A percentile compares a stretch with the other conserved stretches of the same genome.
Evolutionary conservation across 306 rosid genomes (phyloP).

Genomic region (Cyclanthera cordifolia): DNA sequence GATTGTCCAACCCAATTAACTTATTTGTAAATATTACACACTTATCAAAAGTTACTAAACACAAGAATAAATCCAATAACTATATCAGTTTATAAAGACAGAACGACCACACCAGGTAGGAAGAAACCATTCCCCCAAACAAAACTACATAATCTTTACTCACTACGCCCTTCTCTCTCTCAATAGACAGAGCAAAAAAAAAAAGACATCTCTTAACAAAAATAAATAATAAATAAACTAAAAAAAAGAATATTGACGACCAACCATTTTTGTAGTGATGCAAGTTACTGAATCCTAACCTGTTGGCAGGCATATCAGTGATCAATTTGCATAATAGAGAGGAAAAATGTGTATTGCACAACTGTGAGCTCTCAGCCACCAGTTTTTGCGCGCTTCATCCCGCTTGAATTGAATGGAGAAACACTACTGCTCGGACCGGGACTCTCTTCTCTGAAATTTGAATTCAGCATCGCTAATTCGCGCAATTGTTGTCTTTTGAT

Average conservation of each 20-base stretch:
- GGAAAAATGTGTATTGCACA: too few relatives aligned
- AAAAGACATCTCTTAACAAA: constrained; percentile 8
- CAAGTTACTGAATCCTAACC: too few relatives aligned
- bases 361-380: constrained; percentile 61
- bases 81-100: constrained; percentile 34
- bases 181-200: too few relatives aligned
- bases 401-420: constrained; percentile 89
- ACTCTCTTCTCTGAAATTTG: constrained; percentile 82
- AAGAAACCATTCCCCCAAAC: too few relatives aligned
- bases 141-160: background rate
- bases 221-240: constrained; percentile 15
- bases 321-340: background rate
- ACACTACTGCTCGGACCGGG: constrained; percentile 82
- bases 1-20: too few relatives aligned
- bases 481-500: constrained; percentile 89
- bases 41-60: constrained; percentile 45
- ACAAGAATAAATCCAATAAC: constrained; percentile 97
- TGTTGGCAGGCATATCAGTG: too few relatives aligned
- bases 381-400: constrained; percentile 89
- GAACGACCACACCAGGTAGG: constrained; percentile 47
- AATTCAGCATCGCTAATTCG: constrained; percentile 76
- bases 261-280: constrained; percentile 9
- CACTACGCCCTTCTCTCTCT: background rate
- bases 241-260: constrained; percentile 10
- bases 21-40: constrained; percentile 31